Base-by-base conservation (phyloP, 1,284 basidiomycete genomes). In the Laetiporus sulphureus region DNA sequence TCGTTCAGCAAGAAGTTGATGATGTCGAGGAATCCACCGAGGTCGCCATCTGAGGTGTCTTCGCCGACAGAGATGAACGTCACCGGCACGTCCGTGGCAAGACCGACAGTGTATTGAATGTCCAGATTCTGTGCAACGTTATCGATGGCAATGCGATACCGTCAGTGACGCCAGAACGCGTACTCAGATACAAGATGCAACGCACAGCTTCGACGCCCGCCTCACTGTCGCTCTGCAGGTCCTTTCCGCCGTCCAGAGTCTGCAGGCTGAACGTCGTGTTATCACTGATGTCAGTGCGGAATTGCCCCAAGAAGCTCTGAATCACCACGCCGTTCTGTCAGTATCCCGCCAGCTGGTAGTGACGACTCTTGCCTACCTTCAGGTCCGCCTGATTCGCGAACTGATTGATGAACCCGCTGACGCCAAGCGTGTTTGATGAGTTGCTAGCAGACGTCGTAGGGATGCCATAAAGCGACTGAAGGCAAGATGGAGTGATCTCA, bases 31-130 rank as follows among this genome's bases (percentile, higher is more conserved):
- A 58, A 51, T 16, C 55, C 55, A 20, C 45, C 43, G 21, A 52
- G 51, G 22, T 45, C 47, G 8, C 55, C 48, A 30, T 51, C 41
- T 34, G 47, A 24, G 57, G 41, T 49, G 42, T 53, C 40, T 3
- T 55, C 52, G 67, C 68, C 75, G 68, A 65, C 75, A 75, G 62
- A 74, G 46, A 54, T 52, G 44, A 57, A 82, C 4, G 46, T 40
- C 5, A 44, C 46, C 6, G 53, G 54, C 4, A 58, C 55, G 11
- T 41, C 53, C 1, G 53, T 52, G 15, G 56, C 56, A 15, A 84
- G 59, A 16, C 72, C 77, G 20, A 69, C 69, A 2, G 77, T 73
- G 47, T 81, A 81, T 61, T 84, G 77, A 31, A 80, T 73, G 51
- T 83, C 78, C 11, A 83, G 63, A 52, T 78, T 78, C 34, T 55